Evolutionary conservation across 2,329 filamentous ascomycete species (phyloP), one percentile per base, ranked within the genome.

Genomic region (Tolypocladium album): DNA sequence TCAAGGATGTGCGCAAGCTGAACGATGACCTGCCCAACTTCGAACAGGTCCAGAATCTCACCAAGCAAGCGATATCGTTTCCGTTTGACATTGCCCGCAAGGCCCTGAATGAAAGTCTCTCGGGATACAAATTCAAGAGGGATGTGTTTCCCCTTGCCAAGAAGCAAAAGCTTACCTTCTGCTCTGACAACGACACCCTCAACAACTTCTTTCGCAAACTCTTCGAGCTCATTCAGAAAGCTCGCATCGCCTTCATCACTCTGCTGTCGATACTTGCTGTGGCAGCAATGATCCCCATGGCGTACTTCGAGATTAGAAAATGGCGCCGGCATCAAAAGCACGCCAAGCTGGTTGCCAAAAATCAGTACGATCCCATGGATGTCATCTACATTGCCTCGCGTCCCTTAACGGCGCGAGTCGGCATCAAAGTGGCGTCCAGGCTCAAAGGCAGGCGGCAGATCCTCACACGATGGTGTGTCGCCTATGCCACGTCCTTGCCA

Each of bases 321-420:
- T 97, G 88, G 85, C 82, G 84, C 55, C 81, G 79, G 39, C 89
- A 92, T 80, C 83, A 88, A 71, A 78, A 87, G 65, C 86, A 88
- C 61, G 84, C 89, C 27, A 77, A 80, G 59, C 78, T 92, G 39
- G 81, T 96, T 65, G 77, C 80, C 55, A 78, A 82, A 65, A 79
- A 87, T 59, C 82, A 84, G 38, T 86, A 86, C 69, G 92, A 97
- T 68, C 83, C 88, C 0, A 86, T 96, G 81, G 93, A 97, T 70
- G 86, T 92, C 42, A 84, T 96, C 50, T 96, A 97, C 74, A 88
- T 97, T 65, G 86, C 88, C 39, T 92, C 90, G 40, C 85, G 91
- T 27, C 92, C 93, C 1, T 85, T 88, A 66, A 90, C 91, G 1
- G 84, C 90, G 1, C 80, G 81, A 2, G 76, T 82, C 36, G 93